Percentiles rank a stretch among this genome's conserved stretches.
Conservation (phyloP, 1,139 yeast genomes). For the Pichia terricola region DNA sequence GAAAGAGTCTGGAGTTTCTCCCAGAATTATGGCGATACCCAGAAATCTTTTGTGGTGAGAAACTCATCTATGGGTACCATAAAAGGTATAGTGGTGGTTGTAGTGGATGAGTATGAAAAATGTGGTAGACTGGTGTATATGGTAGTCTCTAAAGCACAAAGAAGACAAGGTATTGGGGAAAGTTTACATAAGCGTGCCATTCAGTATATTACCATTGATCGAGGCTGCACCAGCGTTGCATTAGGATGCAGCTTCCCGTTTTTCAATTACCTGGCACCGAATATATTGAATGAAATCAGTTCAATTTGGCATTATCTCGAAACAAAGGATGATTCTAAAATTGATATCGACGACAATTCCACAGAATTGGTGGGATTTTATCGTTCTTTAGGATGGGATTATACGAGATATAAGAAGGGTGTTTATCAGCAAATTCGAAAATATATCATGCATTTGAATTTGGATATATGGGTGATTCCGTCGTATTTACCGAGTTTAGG, state of each 20-base stretch:
- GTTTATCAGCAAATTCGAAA: conserved; percentile 15
- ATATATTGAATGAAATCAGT: conserved; percentile 9
- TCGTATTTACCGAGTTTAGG: background rate
- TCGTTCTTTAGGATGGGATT: conserved; percentile 17
- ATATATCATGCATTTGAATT: conserved; percentile 32
- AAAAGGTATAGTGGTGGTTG: conserved; percentile 50
- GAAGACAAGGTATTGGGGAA: conserved; percentile 51
- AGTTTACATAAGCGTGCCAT: conserved; percentile 48
- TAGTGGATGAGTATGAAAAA: conserved; percentile 34
- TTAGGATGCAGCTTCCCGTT: conserved; percentile 50
- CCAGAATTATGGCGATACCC: conserved; percentile 13
- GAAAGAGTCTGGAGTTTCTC: conserved; percentile 1
- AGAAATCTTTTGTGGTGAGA: conserved; percentile 49
- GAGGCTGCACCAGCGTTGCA: conserved; percentile 33
- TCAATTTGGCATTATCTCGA: conserved; percentile 10
- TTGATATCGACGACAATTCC: conserved; percentile 4
- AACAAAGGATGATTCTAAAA: conserved; percentile 4
- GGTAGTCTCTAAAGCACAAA: conserved; percentile 46
- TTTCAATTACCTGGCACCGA: conserved; percentile 31
- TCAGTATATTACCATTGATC: conserved; percentile 39
- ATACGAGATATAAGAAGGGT: conserved; percentile 10
- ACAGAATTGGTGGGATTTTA: conserved; percentile 12
- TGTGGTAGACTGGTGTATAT: conserved; percentile 41
- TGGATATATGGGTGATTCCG: conserved; percentile 31
- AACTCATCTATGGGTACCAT: conserved; percentile 49